A percentile compares a stretch with the other conserved stretches of the same genome.
These are phyloP conservation scores for Quercus tomentella DNA, from an alignment of 331 rosid species.

Conservation along the genomic window DNA sequence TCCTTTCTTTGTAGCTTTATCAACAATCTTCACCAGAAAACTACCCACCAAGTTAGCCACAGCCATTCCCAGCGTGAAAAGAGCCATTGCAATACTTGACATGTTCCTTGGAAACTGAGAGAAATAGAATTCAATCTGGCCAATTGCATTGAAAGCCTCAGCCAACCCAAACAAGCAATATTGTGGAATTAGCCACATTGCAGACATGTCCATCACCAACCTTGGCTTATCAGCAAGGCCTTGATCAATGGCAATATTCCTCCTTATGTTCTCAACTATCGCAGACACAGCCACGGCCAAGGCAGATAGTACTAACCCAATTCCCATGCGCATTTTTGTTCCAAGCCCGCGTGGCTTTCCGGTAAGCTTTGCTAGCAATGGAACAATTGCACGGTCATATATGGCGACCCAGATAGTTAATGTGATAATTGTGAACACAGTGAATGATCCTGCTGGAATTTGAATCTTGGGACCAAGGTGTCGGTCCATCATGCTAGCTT, in stretches of 20 bases:
- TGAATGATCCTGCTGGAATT: constrained; percentile 47
- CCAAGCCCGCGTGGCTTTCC: constrained; percentile 22
- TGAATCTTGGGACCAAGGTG: constrained; percentile 20
- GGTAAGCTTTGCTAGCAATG: constrained; percentile 28
- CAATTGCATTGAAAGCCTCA: constrained; percentile 35
- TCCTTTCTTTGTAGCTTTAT: constrained; percentile 25
- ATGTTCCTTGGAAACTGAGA: constrained; percentile 32
- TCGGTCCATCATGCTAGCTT: constrained; percentile 42
- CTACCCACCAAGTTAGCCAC: constrained; percentile 24
- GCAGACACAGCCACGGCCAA: constrained; percentile 29
- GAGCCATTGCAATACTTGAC: constrained; percentile 52
- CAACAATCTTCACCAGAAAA: constrained; percentile 29
- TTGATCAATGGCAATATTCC: constrained; percentile 25
- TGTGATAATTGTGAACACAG: constrained; percentile 18
- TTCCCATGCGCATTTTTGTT: constrained; percentile 34
- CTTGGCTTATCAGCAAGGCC: constrained; percentile 35
- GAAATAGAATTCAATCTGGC: constrained; percentile 43
- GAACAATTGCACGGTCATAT: constrained; percentile 36
- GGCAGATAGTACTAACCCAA: constrained; percentile 27
- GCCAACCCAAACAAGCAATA: constrained; percentile 35
- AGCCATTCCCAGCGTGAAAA: constrained; percentile 36
- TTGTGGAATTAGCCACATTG: constrained; percentile 39
- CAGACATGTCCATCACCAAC: constrained; percentile 37
- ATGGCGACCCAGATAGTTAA: constrained; percentile 21
- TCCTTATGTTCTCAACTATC: constrained; percentile 24